phyloP scores from a whole-genome alignment of 345 rosid genomes.

The Laguncularia racemosa region DNA sequence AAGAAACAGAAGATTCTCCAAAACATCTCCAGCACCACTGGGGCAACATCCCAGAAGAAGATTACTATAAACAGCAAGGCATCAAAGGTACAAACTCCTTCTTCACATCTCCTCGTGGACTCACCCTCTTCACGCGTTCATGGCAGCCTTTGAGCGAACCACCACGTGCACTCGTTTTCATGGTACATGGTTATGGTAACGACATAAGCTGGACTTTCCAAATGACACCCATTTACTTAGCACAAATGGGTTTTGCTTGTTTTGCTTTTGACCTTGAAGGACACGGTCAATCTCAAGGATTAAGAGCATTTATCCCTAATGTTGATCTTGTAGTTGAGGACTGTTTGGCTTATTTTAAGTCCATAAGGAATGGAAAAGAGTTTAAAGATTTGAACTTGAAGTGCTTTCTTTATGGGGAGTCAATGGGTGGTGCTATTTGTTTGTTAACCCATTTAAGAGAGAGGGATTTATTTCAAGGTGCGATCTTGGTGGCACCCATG shows the following conservation, averaged over 20 bases:
- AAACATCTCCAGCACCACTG: slow-evolving; percentile 27
- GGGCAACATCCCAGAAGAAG: slow-evolving; percentile 61
- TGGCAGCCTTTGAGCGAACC: slow-evolving; percentile 57
- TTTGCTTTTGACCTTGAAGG: slow-evolving; percentile 80
- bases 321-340: slow-evolving; percentile 65
- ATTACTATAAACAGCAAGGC: slow-evolving; percentile 46
- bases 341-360: slow-evolving; percentile 41
- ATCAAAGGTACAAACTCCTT: slow-evolving; percentile 44
- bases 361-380: slow-evolving; percentile 26
- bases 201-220: slow-evolving; percentile 85
- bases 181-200: slow-evolving; percentile 85
- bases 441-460: slow-evolving; percentile 53
- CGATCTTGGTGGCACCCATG: slow-evolving; percentile 77
- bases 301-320: slow-evolving; percentile 49
- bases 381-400: slow-evolving; percentile 34
- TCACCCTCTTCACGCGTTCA: slow-evolving; percentile 63
- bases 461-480: slow-evolving; percentile 51
- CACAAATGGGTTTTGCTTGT: slow-evolving; percentile 73
- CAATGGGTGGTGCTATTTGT: slow-evolving; percentile 79
- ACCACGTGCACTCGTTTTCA: slow-evolving; percentile 56
- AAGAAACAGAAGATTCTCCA: no score
- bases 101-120: slow-evolving; percentile 76
- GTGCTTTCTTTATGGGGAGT: slow-evolving; percentile 66
- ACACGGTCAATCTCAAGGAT: slow-evolving; percentile 72
- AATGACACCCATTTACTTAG: slow-evolving; percentile 59